Evolutionary conservation across 2,329 filamentous ascomycete genomes (phyloP).

Genomic region (Alternaria longipes): DNA sequence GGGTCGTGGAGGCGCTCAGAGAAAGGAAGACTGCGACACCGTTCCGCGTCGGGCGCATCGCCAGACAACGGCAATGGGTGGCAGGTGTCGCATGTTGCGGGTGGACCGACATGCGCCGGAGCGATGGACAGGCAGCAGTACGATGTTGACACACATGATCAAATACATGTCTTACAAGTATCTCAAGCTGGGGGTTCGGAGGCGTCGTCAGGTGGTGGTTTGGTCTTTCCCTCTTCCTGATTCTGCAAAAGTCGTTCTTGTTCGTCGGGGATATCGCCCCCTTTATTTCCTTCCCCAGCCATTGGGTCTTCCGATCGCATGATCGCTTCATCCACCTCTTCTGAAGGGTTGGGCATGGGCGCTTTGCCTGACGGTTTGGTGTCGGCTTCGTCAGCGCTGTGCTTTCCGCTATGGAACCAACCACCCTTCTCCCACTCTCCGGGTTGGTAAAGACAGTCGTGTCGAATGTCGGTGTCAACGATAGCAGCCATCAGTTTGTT

Average conservation of each 20-base stretch:
- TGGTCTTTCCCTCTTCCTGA: conserved; percentile 18
- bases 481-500: conserved; percentile 75
- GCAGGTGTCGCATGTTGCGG: neutral
- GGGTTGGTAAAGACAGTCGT: conserved; percentile 71
- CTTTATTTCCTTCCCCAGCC: conserved; percentile 25
- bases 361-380: conserved; percentile 46
- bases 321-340: conserved; percentile 27
- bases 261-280: conserved; percentile 32
- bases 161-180: neutral
- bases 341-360: conserved; percentile 30
- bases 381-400: conserved; percentile 49
- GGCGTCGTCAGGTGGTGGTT: conserved; percentile 7
- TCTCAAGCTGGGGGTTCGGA: conserved; percentile 13
- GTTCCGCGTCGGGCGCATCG: neutral
- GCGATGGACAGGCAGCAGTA: neutral
- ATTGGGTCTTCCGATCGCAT: conserved; percentile 31
- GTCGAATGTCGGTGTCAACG: conserved; percentile 65
- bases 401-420: conserved; percentile 71
- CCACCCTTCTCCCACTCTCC: conserved; percentile 87
- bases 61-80: neutral
- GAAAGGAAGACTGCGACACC: neutral
- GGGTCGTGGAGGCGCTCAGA: neutral
- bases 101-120: neutral
- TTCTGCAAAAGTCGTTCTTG: conserved; percentile 32
- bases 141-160: neutral